These are phyloP conservation scores for Cutaneotrichosporon daszewskae DNA, from an alignment of 1,284 basidiomycete genomes.

Conservation along the genomic window DNA sequence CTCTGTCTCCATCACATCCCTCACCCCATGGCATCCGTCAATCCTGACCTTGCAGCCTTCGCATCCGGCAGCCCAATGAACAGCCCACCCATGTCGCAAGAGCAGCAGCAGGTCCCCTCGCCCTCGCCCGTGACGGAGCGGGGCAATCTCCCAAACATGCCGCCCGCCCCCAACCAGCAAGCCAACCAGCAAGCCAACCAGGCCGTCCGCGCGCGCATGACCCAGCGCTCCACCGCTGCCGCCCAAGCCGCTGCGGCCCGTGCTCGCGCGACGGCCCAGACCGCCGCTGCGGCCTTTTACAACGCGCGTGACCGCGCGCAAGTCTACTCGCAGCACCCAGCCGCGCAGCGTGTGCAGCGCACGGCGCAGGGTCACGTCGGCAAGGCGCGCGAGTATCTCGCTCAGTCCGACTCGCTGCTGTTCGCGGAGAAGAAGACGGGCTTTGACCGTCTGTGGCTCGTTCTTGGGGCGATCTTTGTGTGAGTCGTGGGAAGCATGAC, in stretches of 20 bases:
- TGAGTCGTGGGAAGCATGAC: conserved; percentile 17
- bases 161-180: no score
- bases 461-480: conserved; percentile 25
- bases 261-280: conserved; percentile 1
- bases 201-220: no score
- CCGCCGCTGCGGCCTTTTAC: not conserved
- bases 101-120: no score
- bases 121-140: no score
- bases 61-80: no score
- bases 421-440: conserved; percentile 29
- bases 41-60: no score
- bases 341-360: conserved; percentile 1
- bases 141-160: no score
- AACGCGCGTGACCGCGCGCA: not conserved
- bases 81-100: no score
- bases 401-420: conserved; percentile 22
- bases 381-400: conserved; percentile 25
- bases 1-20: no score
- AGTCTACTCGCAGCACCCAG: conserved; percentile 6
- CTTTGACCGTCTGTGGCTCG: conserved; percentile 34
- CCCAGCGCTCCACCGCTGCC: no score
- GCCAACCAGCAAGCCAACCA: no score
- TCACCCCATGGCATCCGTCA: no score
- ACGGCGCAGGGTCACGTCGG: conserved; percentile 17
- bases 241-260: not conserved